These are phyloP conservation scores for Begonia masoniana DNA, from an alignment of 306 rosid species.

Conservation along the genomic window DNA sequence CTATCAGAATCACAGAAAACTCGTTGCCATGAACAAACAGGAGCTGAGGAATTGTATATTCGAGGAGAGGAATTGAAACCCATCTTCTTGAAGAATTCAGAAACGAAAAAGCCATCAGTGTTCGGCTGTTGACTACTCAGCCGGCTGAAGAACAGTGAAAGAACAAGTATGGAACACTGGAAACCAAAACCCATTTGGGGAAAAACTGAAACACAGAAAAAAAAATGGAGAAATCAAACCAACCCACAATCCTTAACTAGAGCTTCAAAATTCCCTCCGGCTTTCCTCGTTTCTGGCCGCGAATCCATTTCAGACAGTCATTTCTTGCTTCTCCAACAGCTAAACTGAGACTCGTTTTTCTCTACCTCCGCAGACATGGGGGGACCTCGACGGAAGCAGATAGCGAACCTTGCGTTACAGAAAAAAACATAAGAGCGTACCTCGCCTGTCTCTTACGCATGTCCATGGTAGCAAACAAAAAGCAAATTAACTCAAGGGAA, in stretches of 20 bases:
- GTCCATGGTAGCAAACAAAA: conserved; percentile 9
- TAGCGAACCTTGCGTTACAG: conserved; percentile 7
- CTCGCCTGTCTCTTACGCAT: conserved; percentile 27
- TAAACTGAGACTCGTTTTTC: background rate
- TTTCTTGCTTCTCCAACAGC: conserved; percentile 19
- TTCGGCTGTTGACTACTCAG: conserved; percentile 66
- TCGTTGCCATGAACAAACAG: conserved; percentile 73
- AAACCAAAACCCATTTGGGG: conserved; percentile 52
- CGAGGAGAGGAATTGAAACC: conserved; percentile 19
- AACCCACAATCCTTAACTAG: conserved; percentile 13
- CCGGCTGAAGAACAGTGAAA: conserved; percentile 53
- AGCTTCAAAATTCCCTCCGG: background rate
- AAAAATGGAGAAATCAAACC: conserved; percentile 1
- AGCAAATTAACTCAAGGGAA: no score
- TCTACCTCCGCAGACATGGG: conserved; percentile 12
- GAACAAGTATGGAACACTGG: conserved; percentile 43
- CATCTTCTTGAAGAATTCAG: conserved; percentile 56
- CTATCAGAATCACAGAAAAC: conserved; percentile 43
- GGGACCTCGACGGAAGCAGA: conserved; percentile 9
- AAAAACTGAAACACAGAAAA: conserved; percentile 14
- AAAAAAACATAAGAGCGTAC: conserved; percentile 33
- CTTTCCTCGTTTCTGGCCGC: conserved; percentile 15
- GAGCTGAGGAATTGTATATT: conserved; percentile 43
- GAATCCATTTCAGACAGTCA: conserved; percentile 15
- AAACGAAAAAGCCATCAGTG: conserved; percentile 63